These are phyloP conservation scores for Xylaria cubensis DNA, from an alignment of 495 filamentous ascomycete species.

Conservation along the genomic window DNA sequence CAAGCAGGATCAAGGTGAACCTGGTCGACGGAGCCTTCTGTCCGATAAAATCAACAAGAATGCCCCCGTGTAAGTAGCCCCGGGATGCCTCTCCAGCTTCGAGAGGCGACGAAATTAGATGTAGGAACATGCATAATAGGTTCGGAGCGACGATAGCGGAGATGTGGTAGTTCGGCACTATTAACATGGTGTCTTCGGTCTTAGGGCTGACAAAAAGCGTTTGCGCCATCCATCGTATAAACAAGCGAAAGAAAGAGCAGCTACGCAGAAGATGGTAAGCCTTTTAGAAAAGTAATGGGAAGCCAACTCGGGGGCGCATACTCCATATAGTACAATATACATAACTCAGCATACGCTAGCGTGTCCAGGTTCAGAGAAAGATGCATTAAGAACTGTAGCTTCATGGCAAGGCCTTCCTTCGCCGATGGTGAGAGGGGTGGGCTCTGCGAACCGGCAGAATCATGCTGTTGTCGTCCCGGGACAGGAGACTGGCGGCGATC, in stretches of 20 bases:
- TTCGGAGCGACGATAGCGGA: slow-evolving; percentile 74
- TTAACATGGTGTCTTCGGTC: slow-evolving; percentile 57
- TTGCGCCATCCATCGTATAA: slow-evolving; percentile 73
- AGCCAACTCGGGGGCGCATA: slow-evolving; percentile 49
- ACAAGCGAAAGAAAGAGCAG: slow-evolving; percentile 76
- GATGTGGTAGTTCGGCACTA: slow-evolving; percentile 73
- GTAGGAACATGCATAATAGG: slow-evolving; percentile 74
- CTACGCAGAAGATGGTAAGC: slow-evolving; percentile 50
- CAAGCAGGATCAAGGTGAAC: slow-evolving; percentile 66
- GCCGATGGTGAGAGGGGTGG: slow-evolving; percentile 37
- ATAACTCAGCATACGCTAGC: slow-evolving; percentile 80
- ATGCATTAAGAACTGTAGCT: slow-evolving; percentile 70
- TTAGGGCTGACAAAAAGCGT: slow-evolving; percentile 82
- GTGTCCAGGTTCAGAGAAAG: slow-evolving; percentile 78
- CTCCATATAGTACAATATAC: slow-evolving; percentile 91
- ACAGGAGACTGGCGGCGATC: slow-evolving; percentile 34
- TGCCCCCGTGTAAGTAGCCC: slow-evolving; percentile 83
- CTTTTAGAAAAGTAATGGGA: slow-evolving; percentile 9
- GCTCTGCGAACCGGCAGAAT: slow-evolving; percentile 23
- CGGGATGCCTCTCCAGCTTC: slow-evolving; percentile 76
- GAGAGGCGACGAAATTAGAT: slow-evolving; percentile 66
- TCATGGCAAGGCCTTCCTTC: slow-evolving; percentile 59
- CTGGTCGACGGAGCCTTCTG: slow-evolving; percentile 76
- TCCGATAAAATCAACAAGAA: slow-evolving; percentile 88
- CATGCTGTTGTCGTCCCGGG: slow-evolving; percentile 33